These are phyloP conservation scores for Fragosphaeria purpurea DNA, from an alignment of 2,329 filamentous ascomycete species.

Conservation along the genomic window DNA sequence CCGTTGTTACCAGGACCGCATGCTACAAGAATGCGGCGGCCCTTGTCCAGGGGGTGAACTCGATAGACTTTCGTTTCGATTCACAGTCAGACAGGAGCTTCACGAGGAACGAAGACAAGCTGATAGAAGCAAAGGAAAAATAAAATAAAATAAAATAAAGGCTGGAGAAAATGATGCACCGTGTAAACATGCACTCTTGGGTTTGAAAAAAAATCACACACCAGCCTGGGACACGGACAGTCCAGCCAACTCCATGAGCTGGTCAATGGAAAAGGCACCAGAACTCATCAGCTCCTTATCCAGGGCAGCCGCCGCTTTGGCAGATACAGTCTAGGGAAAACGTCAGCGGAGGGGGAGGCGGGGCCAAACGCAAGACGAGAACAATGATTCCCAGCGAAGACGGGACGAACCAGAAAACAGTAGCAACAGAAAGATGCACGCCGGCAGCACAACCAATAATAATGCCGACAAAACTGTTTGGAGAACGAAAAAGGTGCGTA, in stretches of 20 bases:
- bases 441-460: no score
- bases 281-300: constrained; percentile 91
- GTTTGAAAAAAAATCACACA: constrained; percentile 25
- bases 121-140: neutral
- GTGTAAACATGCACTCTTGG: neutral
- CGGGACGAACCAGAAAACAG: neutral
- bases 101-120: neutral
- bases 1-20: constrained; percentile 77
- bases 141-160: neutral
- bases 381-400: no score
- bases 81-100: neutral
- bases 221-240: constrained; percentile 86
- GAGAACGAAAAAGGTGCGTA: no score
- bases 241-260: constrained; percentile 94
- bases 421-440: no score
- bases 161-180: neutral
- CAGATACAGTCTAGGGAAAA: constrained; percentile 60
- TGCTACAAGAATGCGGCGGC: constrained; percentile 70
- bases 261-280: constrained; percentile 83
- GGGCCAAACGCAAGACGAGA: no score
- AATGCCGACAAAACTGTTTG: no score
- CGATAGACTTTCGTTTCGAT: constrained; percentile 59
- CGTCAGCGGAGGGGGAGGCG: neutral
- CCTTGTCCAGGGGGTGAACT: constrained; percentile 65
- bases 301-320: constrained; percentile 78